Evolutionary conservation across 176 grass and related monocot genomes (phyloP).

Genomic region (Elymus sibiricus): DNA sequence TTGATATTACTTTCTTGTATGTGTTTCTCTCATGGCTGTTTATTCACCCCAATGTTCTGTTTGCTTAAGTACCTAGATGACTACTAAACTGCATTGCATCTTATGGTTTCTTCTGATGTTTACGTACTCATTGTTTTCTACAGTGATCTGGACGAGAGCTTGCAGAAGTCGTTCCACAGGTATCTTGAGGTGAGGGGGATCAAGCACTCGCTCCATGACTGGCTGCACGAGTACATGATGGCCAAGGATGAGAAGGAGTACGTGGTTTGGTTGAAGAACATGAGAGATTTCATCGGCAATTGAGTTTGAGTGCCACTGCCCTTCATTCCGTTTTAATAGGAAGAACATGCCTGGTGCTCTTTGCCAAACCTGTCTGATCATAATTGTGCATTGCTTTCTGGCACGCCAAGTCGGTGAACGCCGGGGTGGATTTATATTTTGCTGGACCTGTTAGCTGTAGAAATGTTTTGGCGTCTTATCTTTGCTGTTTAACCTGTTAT

Average conservation of each 20-base stretch:
- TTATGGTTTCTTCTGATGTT: neutral
- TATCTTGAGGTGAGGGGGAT: conserved; percentile 83
- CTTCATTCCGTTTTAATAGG: neutral
- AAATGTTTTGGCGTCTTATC: neutral
- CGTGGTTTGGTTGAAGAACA: conserved; percentile 84
- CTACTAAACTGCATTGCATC: neutral
- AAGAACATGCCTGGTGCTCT: neutral
- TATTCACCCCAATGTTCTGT: neutral
- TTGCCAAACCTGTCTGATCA: neutral
- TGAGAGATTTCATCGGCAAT: conserved; percentile 68
- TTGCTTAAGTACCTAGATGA: neutral
- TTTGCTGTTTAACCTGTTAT: neutral
- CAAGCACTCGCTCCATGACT: conserved; percentile 60
- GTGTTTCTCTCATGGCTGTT: neutral
- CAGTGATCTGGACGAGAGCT: conserved; percentile 72
- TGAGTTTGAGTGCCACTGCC: conserved; percentile 33
- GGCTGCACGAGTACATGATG: conserved; percentile 77
- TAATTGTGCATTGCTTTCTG: conserved; percentile 10
- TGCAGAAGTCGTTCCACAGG: conserved; percentile 67
- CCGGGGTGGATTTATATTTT: neutral
- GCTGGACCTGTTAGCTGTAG: neutral
- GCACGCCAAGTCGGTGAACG: neutral
- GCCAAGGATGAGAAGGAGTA: conserved; percentile 90
- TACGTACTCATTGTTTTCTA: conserved; percentile 10
- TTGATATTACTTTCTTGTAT: neutral